Percentiles rank a stretch among this genome's conserved stretches.
phyloP scores from a whole-genome alignment of 768 basidiomycete species.

The Termitomyces sp. region DNA sequence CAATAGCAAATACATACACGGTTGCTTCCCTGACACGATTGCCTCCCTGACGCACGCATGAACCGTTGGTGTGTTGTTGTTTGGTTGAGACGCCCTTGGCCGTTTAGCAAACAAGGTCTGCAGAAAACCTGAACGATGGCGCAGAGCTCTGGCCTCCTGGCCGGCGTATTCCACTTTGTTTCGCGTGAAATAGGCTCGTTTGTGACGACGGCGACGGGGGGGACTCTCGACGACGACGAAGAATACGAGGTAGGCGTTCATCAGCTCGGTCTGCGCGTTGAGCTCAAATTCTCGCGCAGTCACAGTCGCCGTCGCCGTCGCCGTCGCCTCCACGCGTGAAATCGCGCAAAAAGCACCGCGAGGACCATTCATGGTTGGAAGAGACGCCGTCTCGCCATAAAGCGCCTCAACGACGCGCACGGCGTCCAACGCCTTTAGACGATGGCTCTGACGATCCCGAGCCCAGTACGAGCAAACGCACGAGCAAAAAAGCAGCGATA shows the following conservation, averaged over 20 bases:
- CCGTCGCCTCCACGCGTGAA: constrained; percentile 1
- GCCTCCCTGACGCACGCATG: no score
- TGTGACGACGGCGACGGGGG: constrained; percentile 60
- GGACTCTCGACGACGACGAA: constrained; percentile 17
- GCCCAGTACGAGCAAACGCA: background rate
- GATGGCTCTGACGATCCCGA: background rate
- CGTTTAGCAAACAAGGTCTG: background rate
- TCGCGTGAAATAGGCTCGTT: constrained; percentile 72
- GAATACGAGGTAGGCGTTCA: constrained; percentile 5
- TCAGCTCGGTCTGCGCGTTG: background rate
- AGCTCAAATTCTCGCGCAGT: background rate
- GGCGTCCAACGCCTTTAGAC: background rate
- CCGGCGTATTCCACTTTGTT: constrained; percentile 66
- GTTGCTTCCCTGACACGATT: no score
- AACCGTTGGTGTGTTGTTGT: background rate
- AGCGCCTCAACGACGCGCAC: constrained; percentile 5
- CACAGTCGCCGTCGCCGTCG: background rate
- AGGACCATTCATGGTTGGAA: background rate
- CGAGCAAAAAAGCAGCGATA: background rate
- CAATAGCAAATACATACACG: background rate
- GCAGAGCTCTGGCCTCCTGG: constrained; percentile 41
- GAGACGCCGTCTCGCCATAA: background rate
- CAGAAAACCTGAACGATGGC: constrained; percentile 5
- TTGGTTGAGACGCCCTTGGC: background rate
- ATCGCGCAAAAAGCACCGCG: constrained; percentile 2